Evolutionary conservation across 257 asterid species (phyloP).

Genomic region (Penstemon eatonii): DNA sequence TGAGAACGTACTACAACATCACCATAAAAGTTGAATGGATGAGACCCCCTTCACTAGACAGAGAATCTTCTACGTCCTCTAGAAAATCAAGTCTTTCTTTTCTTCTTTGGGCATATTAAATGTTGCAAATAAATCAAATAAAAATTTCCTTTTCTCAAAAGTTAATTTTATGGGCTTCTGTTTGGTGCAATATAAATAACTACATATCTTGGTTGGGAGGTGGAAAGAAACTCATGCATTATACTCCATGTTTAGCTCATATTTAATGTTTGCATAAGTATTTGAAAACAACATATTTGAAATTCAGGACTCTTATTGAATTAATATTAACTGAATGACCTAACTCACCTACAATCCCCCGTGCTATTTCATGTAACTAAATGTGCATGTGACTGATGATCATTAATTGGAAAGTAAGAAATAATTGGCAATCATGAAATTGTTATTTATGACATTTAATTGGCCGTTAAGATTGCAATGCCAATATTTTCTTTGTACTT

Average conservation of each 20-base stretch:
- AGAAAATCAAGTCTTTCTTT: not conserved
- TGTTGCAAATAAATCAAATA: not conserved
- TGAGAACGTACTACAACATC: too few species aligned
- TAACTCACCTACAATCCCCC: constrained; percentile 1
- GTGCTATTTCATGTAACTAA: constrained; percentile 3
- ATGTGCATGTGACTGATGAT: not conserved
- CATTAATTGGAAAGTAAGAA: not conserved
- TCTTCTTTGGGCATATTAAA: not conserved
- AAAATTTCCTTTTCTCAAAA: not conserved
- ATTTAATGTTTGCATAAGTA: constrained; percentile 12
- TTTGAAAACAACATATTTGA: constrained; percentile 16
- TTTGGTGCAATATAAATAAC: not conserved
- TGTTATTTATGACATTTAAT: not conserved
- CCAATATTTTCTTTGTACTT: not conserved
- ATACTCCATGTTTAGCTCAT: not conserved
- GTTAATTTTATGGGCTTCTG: not conserved
- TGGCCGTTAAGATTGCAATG: not conserved
- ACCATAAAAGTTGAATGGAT: too few species aligned
- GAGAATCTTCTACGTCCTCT: too few species aligned
- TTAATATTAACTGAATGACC: not conserved
- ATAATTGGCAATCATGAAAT: not conserved
- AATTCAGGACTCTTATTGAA: constrained; percentile 17
- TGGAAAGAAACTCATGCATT: constrained; percentile 8
- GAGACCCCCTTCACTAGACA: too few species aligned
- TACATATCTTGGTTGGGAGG: constrained; percentile 2